A percentile compares a stretch with the other conserved stretches of the same genome.
Evolutionary conservation across 495 filamentous ascomycete genomes (phyloP).

Genomic region (Neurospora sp.): DNA sequence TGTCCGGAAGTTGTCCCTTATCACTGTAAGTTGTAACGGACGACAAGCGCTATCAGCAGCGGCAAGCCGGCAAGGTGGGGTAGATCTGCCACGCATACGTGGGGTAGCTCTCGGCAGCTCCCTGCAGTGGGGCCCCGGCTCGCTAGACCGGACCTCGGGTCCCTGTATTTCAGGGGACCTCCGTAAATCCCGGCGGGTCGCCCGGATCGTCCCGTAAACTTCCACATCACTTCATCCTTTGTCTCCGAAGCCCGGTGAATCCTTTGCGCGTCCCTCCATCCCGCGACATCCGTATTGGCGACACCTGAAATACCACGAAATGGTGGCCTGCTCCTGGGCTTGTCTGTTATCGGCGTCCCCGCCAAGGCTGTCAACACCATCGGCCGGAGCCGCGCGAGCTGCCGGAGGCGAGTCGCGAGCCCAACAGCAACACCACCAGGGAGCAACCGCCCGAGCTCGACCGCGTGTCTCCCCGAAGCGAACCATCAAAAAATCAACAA

Average conservation of each 20-base stretch:
- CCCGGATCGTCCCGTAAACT: background rate
- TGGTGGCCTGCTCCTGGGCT: background rate
- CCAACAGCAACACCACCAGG: background rate
- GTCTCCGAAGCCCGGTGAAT: background rate
- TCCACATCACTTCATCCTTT: background rate
- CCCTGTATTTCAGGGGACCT: background rate
- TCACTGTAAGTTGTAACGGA: background rate
- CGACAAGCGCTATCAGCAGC: background rate
- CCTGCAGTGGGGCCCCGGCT: background rate
- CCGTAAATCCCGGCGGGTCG: background rate
- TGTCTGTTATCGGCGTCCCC: background rate
- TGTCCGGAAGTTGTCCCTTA: background rate
- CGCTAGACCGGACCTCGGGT: background rate
- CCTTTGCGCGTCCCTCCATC: background rate
- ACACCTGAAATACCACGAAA: background rate
- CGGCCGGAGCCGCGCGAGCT: constrained; percentile 3
- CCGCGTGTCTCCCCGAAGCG: background rate
- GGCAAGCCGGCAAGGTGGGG: background rate
- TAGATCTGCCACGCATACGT: background rate
- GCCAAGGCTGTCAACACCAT: background rate
- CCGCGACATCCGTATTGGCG: background rate
- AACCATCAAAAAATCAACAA: background rate
- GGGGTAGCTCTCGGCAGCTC: background rate
- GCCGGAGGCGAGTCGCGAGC: background rate
- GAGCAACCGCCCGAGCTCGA: background rate